Base-by-base conservation (phyloP, 371 early-diverging fungal genomes). In the Mortierella sp. region DNA sequence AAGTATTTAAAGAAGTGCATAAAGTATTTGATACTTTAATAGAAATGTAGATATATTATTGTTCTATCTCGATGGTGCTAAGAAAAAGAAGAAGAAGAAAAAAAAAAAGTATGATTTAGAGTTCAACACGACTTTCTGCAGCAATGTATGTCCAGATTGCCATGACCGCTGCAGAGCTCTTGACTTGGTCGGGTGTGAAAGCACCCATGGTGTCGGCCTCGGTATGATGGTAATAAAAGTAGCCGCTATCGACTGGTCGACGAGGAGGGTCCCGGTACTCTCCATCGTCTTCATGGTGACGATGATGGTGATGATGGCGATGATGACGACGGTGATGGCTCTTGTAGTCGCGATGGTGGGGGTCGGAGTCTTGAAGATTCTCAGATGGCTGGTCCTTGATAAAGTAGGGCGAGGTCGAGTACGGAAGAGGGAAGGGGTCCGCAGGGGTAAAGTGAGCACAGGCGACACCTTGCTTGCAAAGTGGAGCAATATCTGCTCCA, bases 61-160 rank as follows among this genome's bases (percentile, higher is more conserved):
- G 40, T 58, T 45, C 28, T 40, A 4, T 55, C 40, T 22, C 45
- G 16, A 45, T 45, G 16, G 11, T 63, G 19, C 10, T 28, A 28
- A 28, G 2, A 53, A 33, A n/a, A 10, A 65, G 22, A n/a, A n/a
- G n/a, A n/a, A n/a, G n/a, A n/a, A n/a, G n/a, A n/a, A n/a, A n/a
- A n/a, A 28, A 28, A 53, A 33, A n/a, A 10, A 65, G 22, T 21
- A n/a, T 0, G 5, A 3, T 58, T 50, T 52, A 79, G 36, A 74
- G 45, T 58, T 74, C 80, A 8, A 79, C 65, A 16, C 22, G 69
- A 45, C 76, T 76, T 58, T 88, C 87, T 16, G 89, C 87, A 32
- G 86, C 80, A 47, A 87, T 78, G 24, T 87, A 89, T 21, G 87
- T 80, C 87, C 87, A 89, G 33, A 84, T 76, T 15, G 89, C 89